Evolutionary conservation across 805 yeast genomes (phyloP).

Genomic region (Teunomyces lycoperdinae): DNA sequence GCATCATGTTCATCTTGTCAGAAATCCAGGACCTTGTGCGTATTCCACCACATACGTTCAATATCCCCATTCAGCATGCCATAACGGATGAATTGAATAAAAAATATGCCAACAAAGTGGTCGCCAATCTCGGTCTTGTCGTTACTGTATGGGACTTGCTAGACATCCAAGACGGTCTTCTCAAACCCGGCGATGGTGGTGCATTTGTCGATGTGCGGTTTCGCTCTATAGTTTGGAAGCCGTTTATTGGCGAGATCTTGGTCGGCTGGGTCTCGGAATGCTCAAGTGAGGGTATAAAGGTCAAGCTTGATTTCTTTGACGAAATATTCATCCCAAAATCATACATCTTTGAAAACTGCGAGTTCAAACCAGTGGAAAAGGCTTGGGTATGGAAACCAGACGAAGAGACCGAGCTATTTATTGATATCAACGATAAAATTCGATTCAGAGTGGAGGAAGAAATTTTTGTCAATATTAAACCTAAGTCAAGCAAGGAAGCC

Average conservation of each 20-base stretch:
- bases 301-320: conserved; percentile 83
- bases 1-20: conserved; percentile 77
- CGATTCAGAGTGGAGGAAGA: conserved; percentile 91
- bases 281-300: conserved; percentile 81
- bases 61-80: conserved; percentile 67
- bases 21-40: conserved; percentile 80
- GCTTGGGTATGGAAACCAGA: conserved; percentile 95
- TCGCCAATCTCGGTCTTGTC: conserved; percentile 81
- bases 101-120: conserved; percentile 82
- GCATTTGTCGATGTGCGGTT: conserved; percentile 72
- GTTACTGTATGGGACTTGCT: conserved; percentile 81
- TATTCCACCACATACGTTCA: conserved; percentile 82
- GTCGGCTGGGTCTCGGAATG: conserved; percentile 93
- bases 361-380: conserved; percentile 67
- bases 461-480: conserved; percentile 78
- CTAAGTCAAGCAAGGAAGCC: conserved; percentile 62
- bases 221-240: conserved; percentile 81
- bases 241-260: conserved; percentile 89
- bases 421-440: conserved; percentile 89
- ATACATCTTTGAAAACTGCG: conserved; percentile 75
- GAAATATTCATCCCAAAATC: conserved; percentile 87
- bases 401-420: conserved; percentile 70
- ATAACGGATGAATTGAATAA: conserved; percentile 76
- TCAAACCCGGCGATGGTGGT: conserved; percentile 94
- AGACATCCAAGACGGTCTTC: conserved; percentile 80